Percentiles rank a stretch among this genome's conserved stretches.
Conservation (phyloP, 805 yeast species). For the Myxozyma neotropica region DNA sequence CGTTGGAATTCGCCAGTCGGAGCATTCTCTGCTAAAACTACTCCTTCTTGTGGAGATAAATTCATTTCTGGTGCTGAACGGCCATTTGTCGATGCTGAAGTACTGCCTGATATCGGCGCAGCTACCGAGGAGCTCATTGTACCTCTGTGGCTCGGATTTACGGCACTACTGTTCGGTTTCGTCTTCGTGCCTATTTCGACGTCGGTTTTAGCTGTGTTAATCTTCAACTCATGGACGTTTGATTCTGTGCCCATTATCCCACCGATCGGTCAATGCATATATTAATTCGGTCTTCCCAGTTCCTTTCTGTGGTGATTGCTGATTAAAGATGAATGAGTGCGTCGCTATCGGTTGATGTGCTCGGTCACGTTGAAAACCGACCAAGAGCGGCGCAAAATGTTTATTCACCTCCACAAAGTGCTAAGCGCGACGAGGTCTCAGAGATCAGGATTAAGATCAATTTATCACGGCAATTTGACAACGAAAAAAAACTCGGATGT, state of each 20-base stretch:
- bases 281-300: neutral
- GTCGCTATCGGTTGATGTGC: too few species aligned
- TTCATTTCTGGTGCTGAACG: neutral
- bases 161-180: neutral
- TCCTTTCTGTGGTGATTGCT: neutral
- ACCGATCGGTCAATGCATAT: neutral
- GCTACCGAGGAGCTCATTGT: neutral
- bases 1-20: constrained; percentile 16
- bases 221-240: neutral
- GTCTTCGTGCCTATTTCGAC: neutral
- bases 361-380: too few species aligned
- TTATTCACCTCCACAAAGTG: too few species aligned
- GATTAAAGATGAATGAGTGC: too few species aligned
- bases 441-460: too few species aligned
- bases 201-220: neutral
- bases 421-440: too few species aligned
- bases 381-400: too few species aligned
- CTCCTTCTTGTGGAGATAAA: neutral
- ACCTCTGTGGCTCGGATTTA: neutral
- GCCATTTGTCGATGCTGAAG: neutral
- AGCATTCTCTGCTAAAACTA: neutral
- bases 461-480: too few species aligned
- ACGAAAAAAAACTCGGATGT: too few species aligned
- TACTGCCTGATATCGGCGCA: neutral
- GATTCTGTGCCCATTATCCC: neutral